phyloP scores from a whole-genome alignment of 305 asterid species.

The Fraxinus ornus region DNA sequence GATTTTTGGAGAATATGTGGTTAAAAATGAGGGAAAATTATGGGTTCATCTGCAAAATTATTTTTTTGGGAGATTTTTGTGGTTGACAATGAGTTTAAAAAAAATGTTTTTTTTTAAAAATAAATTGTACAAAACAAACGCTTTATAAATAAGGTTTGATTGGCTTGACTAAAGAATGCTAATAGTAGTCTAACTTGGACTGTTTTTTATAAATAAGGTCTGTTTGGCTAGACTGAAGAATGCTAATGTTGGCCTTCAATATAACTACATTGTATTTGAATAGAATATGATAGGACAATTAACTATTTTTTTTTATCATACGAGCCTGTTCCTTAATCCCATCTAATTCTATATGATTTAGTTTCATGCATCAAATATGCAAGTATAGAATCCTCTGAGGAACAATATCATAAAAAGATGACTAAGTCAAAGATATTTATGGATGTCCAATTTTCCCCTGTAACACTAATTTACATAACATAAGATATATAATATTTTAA shows the following conservation, averaged over 20 bases:
- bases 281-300: not conserved
- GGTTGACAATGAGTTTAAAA: not conserved
- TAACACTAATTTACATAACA: not conserved
- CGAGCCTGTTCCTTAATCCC: not conserved
- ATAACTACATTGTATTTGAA: not conserved
- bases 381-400: not conserved
- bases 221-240: not conserved
- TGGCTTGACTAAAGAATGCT: no score
- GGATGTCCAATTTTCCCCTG: not conserved
- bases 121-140: no score
- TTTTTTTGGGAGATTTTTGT: not conserved
- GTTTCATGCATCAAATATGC: not conserved
- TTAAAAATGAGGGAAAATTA: not conserved
- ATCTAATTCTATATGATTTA: not conserved
- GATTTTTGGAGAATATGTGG: not conserved
- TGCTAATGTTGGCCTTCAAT: not conserved
- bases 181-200: not conserved
- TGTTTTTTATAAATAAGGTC: not conserved
- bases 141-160: no score
- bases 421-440: not conserved
- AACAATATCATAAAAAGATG: not conserved
- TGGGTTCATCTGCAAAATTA: not conserved
- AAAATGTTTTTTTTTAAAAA: not conserved
- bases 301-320: not conserved
- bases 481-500: not conserved